Conservation (phyloP, 2,329 filamentous ascomycete species). For the Pyrenophora graminea region DNA sequence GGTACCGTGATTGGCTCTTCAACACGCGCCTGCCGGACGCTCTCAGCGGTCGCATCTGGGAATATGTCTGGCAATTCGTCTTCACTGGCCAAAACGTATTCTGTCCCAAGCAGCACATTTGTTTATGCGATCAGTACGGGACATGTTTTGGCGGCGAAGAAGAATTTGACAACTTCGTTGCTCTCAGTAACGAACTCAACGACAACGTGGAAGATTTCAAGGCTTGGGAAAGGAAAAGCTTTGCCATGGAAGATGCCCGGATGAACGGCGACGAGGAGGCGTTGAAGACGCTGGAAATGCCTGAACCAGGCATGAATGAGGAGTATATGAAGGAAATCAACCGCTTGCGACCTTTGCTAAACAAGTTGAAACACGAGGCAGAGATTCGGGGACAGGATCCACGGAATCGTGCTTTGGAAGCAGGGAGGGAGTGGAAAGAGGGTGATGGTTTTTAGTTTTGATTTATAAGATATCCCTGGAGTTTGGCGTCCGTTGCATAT, state of each 20-base stretch:
- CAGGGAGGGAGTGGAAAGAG: constrained; percentile 59
- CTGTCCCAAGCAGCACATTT: constrained; percentile 59
- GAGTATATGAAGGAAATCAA: constrained; percentile 52
- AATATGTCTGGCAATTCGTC: constrained; percentile 67
- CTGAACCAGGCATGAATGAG: constrained; percentile 50
- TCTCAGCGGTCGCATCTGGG: constrained; percentile 63
- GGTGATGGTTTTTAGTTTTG: constrained; percentile 57
- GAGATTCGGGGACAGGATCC: constrained; percentile 58
- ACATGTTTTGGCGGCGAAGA: constrained; percentile 61
- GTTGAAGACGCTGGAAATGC: constrained; percentile 38
- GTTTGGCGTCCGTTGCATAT: neutral
- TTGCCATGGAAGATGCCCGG: constrained; percentile 43
- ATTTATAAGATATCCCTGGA: neutral
- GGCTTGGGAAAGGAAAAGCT: constrained; percentile 47
- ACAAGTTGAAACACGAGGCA: constrained; percentile 51
- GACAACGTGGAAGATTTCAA: constrained; percentile 50
- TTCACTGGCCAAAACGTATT: constrained; percentile 58
- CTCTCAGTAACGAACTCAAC: constrained; percentile 50
- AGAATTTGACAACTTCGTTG: constrained; percentile 55
- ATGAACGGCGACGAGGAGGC: constrained; percentile 33
- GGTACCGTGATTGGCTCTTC: constrained; percentile 64
- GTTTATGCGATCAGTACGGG: constrained; percentile 68
- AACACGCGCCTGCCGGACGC: constrained; percentile 60
- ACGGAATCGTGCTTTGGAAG: constrained; percentile 56
- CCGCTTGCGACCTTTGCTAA: constrained; percentile 49